phyloP scores from a whole-genome alignment of 2,329 filamentous ascomycete species.

The Fusarium kyushuense region DNA sequence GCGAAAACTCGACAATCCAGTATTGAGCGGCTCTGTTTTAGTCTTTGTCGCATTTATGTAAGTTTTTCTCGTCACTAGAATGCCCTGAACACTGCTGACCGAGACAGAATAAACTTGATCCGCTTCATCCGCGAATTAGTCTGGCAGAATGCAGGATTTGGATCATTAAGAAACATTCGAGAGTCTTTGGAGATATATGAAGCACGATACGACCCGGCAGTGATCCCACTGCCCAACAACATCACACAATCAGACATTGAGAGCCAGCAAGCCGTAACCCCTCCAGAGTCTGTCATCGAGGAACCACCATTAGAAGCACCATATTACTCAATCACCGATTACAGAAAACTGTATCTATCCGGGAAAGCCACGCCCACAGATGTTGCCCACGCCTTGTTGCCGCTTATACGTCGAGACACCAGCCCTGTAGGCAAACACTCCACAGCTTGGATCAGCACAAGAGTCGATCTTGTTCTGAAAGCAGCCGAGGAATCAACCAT shows the following conservation, averaged over 20 bases:
- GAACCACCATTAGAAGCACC: not conserved
- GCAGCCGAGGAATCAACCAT: slow-evolving; percentile 59
- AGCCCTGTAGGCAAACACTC: slow-evolving; percentile 55
- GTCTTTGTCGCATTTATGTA: slow-evolving; percentile 14
- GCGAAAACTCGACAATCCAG: slow-evolving; percentile 14
- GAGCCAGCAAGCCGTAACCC: not conserved
- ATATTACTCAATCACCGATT: slow-evolving; percentile 58
- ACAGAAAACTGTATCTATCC: slow-evolving; percentile 58
- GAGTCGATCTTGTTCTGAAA: slow-evolving; percentile 55
- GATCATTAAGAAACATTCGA: slow-evolving; percentile 64
- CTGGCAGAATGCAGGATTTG: slow-evolving; percentile 74
- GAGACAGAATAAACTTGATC: slow-evolving; percentile 32
- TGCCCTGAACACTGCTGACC: not conserved
- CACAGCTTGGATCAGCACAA: slow-evolving; percentile 58
- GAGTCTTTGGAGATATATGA: slow-evolving; percentile 64
- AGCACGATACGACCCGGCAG: slow-evolving; percentile 60
- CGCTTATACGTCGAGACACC: slow-evolving; percentile 58
- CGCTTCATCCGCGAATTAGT: slow-evolving; percentile 36
- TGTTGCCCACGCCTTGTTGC: slow-evolving; percentile 58
- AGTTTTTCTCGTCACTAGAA: not conserved
- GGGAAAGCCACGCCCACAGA: slow-evolving; percentile 60
- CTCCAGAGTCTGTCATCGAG: not conserved
- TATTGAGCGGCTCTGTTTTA: not conserved
- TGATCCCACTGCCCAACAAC: slow-evolving; percentile 53
- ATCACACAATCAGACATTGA: not conserved